phyloP scores from a whole-genome alignment of 106 monocot genomes.

The Chionographis japonica region DNA sequence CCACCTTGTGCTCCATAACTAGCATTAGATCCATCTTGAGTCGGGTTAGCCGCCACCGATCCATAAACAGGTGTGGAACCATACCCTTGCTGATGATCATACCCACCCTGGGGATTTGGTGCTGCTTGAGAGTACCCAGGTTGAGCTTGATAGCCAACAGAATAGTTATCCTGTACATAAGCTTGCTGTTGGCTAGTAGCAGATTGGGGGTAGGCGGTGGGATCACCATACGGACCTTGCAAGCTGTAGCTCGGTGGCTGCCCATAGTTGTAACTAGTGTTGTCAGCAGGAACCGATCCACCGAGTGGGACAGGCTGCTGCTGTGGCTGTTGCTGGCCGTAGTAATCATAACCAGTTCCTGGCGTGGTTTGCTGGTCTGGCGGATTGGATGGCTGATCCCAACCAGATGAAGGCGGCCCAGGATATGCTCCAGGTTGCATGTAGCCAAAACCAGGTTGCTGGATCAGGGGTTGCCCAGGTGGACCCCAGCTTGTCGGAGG shows the following conservation, averaged over 20 bases:
- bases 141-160: constrained; percentile 32
- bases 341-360: constrained; percentile 55
- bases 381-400: constrained; percentile 53
- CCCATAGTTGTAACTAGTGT: constrained; percentile 44
- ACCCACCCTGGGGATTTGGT: constrained; percentile 21
- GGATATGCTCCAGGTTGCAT: constrained; percentile 77
- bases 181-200: constrained; percentile 16
- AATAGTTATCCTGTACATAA: constrained; percentile 24
- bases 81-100: constrained; percentile 39
- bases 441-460: constrained; percentile 70
- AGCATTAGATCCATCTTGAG: constrained; percentile 31
- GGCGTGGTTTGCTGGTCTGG: constrained; percentile 31
- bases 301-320: constrained; percentile 13
- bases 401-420: constrained; percentile 45
- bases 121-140: constrained; percentile 24
- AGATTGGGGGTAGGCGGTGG: constrained; percentile 24
- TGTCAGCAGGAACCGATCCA: background rate
- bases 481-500: constrained; percentile 65
- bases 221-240: constrained; percentile 45
- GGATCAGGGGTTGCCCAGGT: constrained; percentile 40
- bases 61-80: constrained; percentile 21
- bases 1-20: constrained; percentile 9
- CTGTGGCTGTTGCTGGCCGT: constrained; percentile 61
- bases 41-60: background rate
- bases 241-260: constrained; percentile 41